Conservation (phyloP, 192 early-diverging fungal genomes). For the Lobosporangium transversale region DNA sequence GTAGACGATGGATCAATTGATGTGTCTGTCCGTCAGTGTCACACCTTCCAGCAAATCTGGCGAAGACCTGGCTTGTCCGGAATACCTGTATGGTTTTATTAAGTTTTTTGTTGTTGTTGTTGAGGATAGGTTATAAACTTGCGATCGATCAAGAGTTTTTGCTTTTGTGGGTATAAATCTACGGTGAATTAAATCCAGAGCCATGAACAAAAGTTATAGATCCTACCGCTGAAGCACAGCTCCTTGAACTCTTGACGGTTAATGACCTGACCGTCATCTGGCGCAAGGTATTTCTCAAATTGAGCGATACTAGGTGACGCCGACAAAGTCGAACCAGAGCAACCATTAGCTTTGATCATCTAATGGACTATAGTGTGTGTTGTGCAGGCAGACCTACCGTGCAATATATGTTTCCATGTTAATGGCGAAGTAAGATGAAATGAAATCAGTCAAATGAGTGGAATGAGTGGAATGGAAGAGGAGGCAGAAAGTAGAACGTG, state of each 20-base stretch:
- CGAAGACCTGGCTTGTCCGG: constrained; percentile 74
- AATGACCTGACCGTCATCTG: constrained; percentile 18
- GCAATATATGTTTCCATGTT: constrained; percentile 50
- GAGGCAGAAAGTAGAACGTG: too few relatives aligned
- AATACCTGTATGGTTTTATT: constrained; percentile 62
- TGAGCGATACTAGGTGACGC: constrained; percentile 19
- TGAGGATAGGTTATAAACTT: too few relatives aligned
- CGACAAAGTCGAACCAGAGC: neutral
- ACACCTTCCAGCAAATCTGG: constrained; percentile 73
- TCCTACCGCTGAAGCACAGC: constrained; percentile 47
- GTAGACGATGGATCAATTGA: too few relatives aligned
- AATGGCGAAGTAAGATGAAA: constrained; percentile 7
- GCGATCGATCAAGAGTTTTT: neutral
- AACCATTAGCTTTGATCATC: too few relatives aligned
- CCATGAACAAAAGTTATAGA: neutral
- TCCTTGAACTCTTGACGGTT: constrained; percentile 20
- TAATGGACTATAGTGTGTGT: neutral
- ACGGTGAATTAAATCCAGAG: neutral
- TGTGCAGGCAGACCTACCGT: constrained; percentile 5
- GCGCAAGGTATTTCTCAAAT: constrained; percentile 28
- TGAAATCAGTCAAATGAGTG: constrained; percentile 2
- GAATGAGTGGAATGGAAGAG: constrained; percentile 1
- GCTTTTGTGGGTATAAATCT: neutral
- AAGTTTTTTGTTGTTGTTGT: neutral
- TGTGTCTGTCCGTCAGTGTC: too few relatives aligned